phyloP scores from a whole-genome alignment of 2,329 filamentous ascomycete genomes.

The Phialophora macrospora region DNA sequence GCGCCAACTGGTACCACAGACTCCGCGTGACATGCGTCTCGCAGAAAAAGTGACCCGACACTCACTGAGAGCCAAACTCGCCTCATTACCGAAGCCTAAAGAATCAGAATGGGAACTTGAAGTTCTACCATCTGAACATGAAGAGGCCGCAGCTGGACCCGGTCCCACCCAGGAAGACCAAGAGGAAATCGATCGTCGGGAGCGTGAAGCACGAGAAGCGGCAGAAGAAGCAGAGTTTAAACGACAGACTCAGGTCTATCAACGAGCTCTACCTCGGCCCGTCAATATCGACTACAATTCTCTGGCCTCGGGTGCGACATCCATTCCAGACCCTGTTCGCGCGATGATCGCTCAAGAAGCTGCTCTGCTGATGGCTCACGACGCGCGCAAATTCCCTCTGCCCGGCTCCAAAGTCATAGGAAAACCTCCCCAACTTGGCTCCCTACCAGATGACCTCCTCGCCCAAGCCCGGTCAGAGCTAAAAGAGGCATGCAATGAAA shows the following conservation, averaged over 20 bases:
- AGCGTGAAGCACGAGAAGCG: conserved; percentile 66
- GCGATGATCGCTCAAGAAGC: conserved; percentile 76
- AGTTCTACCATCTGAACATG: conserved; percentile 74
- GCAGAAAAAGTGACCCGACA: conserved; percentile 71
- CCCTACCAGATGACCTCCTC: conserved; percentile 72
- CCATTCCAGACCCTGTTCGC: conserved; percentile 67
- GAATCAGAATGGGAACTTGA: conserved; percentile 94
- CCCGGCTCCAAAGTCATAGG: conserved; percentile 69
- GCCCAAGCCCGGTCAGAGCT: conserved; percentile 78
- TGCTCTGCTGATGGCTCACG: conserved; percentile 78
- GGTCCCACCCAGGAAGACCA: conserved; percentile 58
- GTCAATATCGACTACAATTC: conserved; percentile 70
- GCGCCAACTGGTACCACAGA: conserved; percentile 71
- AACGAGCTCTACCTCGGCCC: conserved; percentile 79
- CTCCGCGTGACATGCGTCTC: conserved; percentile 75
- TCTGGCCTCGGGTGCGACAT: conserved; percentile 67
- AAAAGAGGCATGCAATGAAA: conserved; percentile 66
- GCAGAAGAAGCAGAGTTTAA: conserved; percentile 72
- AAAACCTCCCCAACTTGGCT: conserved; percentile 62
- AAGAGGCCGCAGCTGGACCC: conserved; percentile 62
- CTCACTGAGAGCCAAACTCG: conserved; percentile 67
- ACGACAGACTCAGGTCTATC: conserved; percentile 88
- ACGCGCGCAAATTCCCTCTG: conserved; percentile 76
- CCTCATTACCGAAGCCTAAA: conserved; percentile 86
- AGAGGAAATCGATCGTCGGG: conserved; percentile 75